These are phyloP conservation scores for Colletotrichum sp. DNA, from an alignment of 2,329 filamentous ascomycete genomes.

Conservation along the genomic window DNA sequence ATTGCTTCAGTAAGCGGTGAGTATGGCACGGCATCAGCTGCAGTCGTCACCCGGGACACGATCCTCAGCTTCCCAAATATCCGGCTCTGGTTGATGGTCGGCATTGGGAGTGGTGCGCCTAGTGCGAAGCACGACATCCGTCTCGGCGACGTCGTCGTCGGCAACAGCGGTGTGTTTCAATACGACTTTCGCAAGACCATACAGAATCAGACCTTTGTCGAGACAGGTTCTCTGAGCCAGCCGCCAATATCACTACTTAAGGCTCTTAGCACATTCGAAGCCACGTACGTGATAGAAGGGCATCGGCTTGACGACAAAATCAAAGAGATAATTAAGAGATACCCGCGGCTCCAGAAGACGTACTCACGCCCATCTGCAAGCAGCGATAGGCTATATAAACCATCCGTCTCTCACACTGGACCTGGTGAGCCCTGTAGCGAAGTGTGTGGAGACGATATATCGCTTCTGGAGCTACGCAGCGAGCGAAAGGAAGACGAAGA, in stretches of 20 bases:
- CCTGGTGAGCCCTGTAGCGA: not conserved
- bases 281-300: too few species aligned
- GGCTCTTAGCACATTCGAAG: too few species aligned
- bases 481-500: not conserved
- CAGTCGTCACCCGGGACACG: too few species aligned
- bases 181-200: too few species aligned
- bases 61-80: constrained; percentile 18
- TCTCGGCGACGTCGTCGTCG: constrained; percentile 19
- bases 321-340: too few species aligned
- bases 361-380: not conserved
- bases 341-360: constrained; percentile 8
- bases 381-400: constrained; percentile 9
- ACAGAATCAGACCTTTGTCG: too few species aligned
- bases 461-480: not conserved
- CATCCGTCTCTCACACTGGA: too few species aligned
- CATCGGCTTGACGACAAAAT: not conserved
- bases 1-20: too few species aligned
- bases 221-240: too few species aligned
- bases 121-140: constrained; percentile 36
- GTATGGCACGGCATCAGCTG: too few species aligned
- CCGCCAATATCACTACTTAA: too few species aligned
- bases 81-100: constrained; percentile 21
- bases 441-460: not conserved
- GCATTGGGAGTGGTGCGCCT: constrained; percentile 38
- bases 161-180: too few species aligned